Evolutionary conservation across 768 basidiomycete species (phyloP), one percentile per base, ranked within the genome.

Genomic region (Auricularia auricula-judae): DNA sequence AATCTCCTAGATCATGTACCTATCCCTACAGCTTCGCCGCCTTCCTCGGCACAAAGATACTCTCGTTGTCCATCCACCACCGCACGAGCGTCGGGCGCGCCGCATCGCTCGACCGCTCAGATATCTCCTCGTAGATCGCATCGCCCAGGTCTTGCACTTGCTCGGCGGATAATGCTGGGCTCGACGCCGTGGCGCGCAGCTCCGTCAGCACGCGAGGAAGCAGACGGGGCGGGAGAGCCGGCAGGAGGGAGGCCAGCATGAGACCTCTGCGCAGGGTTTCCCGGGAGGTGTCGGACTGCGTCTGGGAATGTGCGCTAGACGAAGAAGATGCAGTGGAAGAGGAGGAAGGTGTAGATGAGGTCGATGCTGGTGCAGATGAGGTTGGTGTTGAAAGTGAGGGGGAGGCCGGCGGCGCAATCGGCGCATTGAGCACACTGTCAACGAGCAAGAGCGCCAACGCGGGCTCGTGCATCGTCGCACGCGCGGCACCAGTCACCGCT

Each of bases 41-140:
- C 7, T 14, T 7, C 8, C 39, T 7, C 39, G 39, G 39, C 39
- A 42, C 39, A 18, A 59, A 59, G 7, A 59, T 5, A 10, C 23
- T 23, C 3, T 67, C 66, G 58, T 82, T 75, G 64, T 81, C 78
- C 71, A 84, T 80, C 90, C 90, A 92, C 90, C 90, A 92, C 56
- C 74, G 76, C 74, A 91, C 80, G 51, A 75, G 84, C 66, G 78
- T 78, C 70, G 83, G 84, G 75, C 86, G 89, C 76, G 88, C 87
- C 53, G 77, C 76, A 71, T 91, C 88, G 14, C 86, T 87, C 2
- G 87, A 81, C 53, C 77, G 79, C 70, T 84, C 82, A 69, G 83
- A 73, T 39, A 92, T 80, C 72, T 89, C 86, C 51, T 74, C 76
- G 73, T 87, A 86, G 54, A 88, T 71, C 4, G 82, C 82, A 53